Percentiles rank a stretch among this genome's conserved stretches.
phyloP scores from a whole-genome alignment of 352 stramenopile species.

The Phytopythium mirpurense region DNA sequence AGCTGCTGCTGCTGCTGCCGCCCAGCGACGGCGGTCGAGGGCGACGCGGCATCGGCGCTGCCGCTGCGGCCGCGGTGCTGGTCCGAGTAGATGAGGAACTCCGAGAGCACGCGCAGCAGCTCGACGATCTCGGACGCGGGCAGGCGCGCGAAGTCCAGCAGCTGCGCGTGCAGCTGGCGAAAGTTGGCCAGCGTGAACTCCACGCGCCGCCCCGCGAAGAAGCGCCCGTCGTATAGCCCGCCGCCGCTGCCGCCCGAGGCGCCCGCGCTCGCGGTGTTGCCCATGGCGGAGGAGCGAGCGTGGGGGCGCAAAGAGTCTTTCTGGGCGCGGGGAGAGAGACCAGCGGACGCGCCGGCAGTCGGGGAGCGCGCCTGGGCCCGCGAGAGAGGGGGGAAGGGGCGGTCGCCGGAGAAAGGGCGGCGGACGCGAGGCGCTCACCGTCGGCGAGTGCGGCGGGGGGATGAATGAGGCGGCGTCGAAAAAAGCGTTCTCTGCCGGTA shows the following conservation, averaged over 20 bases:
- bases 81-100: conserved; percentile 89
- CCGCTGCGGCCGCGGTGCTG: conserved; percentile 43
- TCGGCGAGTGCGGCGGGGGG: too few relatives aligned
- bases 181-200: conserved; percentile 71
- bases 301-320: background rate
- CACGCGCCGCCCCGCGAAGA: conserved; percentile 20
- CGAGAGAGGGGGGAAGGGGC: background rate
- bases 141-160: conserved; percentile 46
- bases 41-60: background rate
- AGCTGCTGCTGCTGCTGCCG: conserved; percentile 10
- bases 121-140: conserved; percentile 76
- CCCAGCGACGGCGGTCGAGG: conserved; percentile 8
- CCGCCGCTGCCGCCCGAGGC: background rate
- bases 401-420: background rate
- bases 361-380: background rate
- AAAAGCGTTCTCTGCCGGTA: too few relatives aligned
- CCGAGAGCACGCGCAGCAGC: conserved; percentile 69
- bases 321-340: background rate
- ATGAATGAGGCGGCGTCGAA: too few relatives aligned
- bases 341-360: background rate
- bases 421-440: too few relatives aligned
- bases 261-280: conserved; percentile 6
- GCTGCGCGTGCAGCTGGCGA: conserved; percentile 68
- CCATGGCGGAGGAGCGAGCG: background rate
- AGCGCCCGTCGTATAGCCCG: conserved; percentile 7